These are phyloP conservation scores for Panicum miliaceum DNA, from an alignment of 176 grass and related monocot species.

Conservation along the genomic window DNA sequence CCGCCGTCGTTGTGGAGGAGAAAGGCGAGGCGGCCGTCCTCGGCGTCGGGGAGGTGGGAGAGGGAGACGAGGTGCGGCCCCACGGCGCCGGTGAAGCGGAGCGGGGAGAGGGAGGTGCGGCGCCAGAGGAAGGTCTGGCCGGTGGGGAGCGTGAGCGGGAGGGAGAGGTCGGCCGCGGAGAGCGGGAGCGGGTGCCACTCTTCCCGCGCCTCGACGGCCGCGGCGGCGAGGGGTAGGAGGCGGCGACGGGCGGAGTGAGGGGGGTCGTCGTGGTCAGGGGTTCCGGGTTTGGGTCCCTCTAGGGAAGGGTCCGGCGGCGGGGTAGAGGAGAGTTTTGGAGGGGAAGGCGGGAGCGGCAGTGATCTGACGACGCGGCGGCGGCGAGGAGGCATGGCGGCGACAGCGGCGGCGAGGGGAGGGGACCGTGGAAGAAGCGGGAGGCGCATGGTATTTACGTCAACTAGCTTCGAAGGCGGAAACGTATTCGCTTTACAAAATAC, in stretches of 20 bases:
- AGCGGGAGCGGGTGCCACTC: conserved; percentile 73
- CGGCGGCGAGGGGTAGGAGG: conserved; percentile 52
- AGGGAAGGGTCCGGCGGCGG: background rate
- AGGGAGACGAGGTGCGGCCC: conserved; percentile 83
- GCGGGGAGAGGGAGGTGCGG: conserved; percentile 54
- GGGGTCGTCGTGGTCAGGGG: conserved; percentile 4
- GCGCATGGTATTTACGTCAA: conserved; percentile 29
- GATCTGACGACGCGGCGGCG: conserved; percentile 17
- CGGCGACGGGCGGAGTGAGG: conserved; percentile 46
- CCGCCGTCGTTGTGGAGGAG: conserved; percentile 47
- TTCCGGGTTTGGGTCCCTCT: conserved; percentile 38
- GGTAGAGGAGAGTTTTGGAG: conserved; percentile 9
- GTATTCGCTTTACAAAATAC: background rate
- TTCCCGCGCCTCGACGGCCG: conserved; percentile 16
- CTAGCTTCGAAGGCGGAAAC: conserved; percentile 3
- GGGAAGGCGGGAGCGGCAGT: conserved; percentile 5
- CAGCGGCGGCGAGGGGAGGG: conserved; percentile 38
- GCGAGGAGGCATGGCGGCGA: conserved; percentile 45
- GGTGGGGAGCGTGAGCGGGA: conserved; percentile 72
- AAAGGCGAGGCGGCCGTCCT: conserved; percentile 59
- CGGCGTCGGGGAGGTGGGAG: conserved; percentile 47
- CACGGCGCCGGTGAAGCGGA: conserved; percentile 78
- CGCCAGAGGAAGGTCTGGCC: conserved; percentile 95
- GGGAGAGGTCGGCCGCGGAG: conserved; percentile 66
- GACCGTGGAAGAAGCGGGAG: conserved; percentile 29